phyloP scores from a whole-genome alignment of 1,139 yeast genomes.

The Yarrowia galli region DNA sequence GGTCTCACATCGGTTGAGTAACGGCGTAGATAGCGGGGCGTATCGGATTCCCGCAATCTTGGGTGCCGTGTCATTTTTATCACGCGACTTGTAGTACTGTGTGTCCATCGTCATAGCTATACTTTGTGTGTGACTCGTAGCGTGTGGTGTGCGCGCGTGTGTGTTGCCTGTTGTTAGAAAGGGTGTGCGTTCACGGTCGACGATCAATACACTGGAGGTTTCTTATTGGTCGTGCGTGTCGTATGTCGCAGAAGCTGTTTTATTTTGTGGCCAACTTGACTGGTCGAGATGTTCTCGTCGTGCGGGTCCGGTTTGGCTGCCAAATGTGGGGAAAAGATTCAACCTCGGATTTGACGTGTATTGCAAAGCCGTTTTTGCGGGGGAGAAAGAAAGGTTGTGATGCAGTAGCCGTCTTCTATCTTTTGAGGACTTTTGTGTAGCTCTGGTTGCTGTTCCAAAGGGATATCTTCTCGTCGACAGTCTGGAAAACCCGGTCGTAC shows the following conservation, averaged over 20 bases:
- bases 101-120: slow-evolving; percentile 19
- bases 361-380: background rate
- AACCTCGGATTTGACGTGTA: background rate
- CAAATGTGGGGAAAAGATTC: slow-evolving; percentile 9
- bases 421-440: background rate
- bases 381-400: too few relatives aligned
- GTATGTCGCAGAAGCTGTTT: background rate
- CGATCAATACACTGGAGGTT: background rate
- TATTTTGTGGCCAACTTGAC: slow-evolving; percentile 16
- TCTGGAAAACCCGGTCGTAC: too few relatives aligned
- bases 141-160: too few relatives aligned
- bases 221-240: background rate
- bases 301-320: background rate
- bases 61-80: slow-evolving; percentile 23
- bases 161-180: slow-evolving; percentile 22
- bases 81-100: slow-evolving; percentile 36
- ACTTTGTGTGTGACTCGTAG: background rate
- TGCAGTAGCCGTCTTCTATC: background rate
- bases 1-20: slow-evolving; percentile 67
- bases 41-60: slow-evolving; percentile 40
- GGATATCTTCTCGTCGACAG: background rate
- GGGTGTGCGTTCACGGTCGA: too few relatives aligned
- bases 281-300: background rate
- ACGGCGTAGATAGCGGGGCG: slow-evolving; percentile 47
- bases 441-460: background rate